phyloP scores from a whole-genome alignment of 257 asterid genomes.

The Jacaranda copaia region DNA sequence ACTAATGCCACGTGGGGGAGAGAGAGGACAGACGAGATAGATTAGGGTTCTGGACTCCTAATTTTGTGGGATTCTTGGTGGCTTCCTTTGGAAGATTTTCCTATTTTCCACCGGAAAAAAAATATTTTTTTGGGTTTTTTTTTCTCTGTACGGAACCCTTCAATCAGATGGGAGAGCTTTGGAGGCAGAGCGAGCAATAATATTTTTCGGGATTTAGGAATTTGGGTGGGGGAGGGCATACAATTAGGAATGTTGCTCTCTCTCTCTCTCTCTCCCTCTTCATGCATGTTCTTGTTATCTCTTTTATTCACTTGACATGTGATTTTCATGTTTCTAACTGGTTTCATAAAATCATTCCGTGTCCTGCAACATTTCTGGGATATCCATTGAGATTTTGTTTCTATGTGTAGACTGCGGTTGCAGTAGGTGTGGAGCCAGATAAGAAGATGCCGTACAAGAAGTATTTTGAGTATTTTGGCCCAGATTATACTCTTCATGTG shows the following conservation, averaged over 20 bases:
- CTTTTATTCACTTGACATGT: background rate
- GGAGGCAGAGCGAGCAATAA: too few relatives aligned
- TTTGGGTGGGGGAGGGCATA: conserved; percentile 61
- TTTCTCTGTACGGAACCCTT: too few relatives aligned
- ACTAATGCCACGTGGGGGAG: too few relatives aligned
- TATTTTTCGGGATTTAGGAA: too few relatives aligned
- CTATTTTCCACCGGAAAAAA: too few relatives aligned
- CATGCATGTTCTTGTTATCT: background rate
- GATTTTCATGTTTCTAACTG: background rate
- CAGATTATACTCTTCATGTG: conserved; percentile 70
- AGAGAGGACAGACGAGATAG: too few relatives aligned
- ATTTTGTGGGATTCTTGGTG: too few relatives aligned
- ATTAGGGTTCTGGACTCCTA: too few relatives aligned
- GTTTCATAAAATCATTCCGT: background rate
- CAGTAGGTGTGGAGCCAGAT: conserved; percentile 76
- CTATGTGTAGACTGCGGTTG: conserved; percentile 72
- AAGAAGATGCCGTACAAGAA: conserved; percentile 73
- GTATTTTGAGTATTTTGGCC: conserved; percentile 79
- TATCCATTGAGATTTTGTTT: conserved; percentile 26
- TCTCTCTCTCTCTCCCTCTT: conserved; percentile 33
- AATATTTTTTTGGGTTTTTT: too few relatives aligned
- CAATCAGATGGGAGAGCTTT: too few relatives aligned
- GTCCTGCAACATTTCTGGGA: conserved; percentile 6
- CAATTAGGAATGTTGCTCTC: conserved; percentile 57
- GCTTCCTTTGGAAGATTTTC: too few relatives aligned